Base-by-base conservation (phyloP, 202 grass and related monocot species). In the Zoysia matrella region DNA sequence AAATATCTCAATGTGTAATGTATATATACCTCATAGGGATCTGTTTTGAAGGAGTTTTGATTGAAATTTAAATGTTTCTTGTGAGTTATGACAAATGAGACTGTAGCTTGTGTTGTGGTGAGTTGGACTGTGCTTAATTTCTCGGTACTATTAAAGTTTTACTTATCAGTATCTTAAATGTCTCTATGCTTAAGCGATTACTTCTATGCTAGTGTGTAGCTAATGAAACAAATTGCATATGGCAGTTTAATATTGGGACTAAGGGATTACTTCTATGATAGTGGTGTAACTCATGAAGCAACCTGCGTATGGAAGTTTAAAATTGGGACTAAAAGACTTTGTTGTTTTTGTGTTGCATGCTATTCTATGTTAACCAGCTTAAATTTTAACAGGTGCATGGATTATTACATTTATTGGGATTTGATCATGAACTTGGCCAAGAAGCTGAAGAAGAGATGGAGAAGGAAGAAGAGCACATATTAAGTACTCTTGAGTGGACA, bases 401-500 rank as follows among this genome's bases (percentile, higher is more conserved):
- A 52, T 90, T 95, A 81, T 86, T 98, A 82, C 95, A 95, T 88
- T 73, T 98, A 69, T 81, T 98, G 84, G 95, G 95, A 14, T 94
- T 98, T 84, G 95, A 98, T 83, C 95, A 98, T 91, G 95, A 98
- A 83, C 72, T 93, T 49, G 74, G 92, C 13, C 36, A 80, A 65
- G 84, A 90, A 60, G 95, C 90, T 62, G 95, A 95, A 93, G 73
- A 86, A 86, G 95, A 98, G 72, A 95, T 98, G 95, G 84, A 89
- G 53, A 89, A 79, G 57, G 92, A 89, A 91, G 95, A 98, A 83
- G 84, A 95, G 69, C 54, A 77, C 43, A 76, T 95, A 82, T 81
- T 95, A 73, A 84, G 43, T 63, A 83, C 64, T 79, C 90, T 98
- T 91, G 73, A 86, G 47, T 98, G 95, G 95, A 98, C 63, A 88